These are phyloP conservation scores for Fraxinus cuspidata DNA, from an alignment of 257 asterid genomes.

Conservation along the genomic window DNA sequence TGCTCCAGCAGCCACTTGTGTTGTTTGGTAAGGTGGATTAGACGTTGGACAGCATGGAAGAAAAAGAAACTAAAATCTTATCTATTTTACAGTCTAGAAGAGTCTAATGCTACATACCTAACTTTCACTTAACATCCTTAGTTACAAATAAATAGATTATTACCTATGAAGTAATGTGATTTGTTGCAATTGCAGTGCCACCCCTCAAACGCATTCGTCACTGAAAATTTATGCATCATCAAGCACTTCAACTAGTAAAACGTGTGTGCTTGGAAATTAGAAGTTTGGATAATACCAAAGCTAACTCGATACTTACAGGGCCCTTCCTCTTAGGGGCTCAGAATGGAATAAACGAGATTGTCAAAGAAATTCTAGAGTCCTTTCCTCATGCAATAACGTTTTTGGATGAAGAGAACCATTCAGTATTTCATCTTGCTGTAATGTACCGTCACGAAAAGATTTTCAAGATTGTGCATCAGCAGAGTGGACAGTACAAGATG, in stretches of 20 bases:
- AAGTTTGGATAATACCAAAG: conserved; percentile 25
- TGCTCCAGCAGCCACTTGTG: not conserved
- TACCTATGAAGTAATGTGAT: not conserved
- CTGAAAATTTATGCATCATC: conserved; percentile 31
- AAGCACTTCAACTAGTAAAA: conserved; percentile 23
- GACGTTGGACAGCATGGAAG: not conserved
- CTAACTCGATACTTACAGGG: conserved; percentile 15
- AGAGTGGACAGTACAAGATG: conserved; percentile 23
- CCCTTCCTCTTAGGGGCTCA: conserved; percentile 29
- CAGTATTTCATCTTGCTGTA: conserved; percentile 27
- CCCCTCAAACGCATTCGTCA: conserved; percentile 29
- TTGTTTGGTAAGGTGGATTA: not conserved
- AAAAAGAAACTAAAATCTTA: not conserved
- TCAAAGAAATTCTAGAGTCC: conserved; percentile 30
- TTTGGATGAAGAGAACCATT: conserved; percentile 30
- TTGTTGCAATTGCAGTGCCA: conserved; percentile 13
- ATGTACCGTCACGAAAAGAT: conserved; percentile 32
- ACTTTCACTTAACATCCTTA: not conserved
- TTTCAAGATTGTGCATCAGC: conserved; percentile 26
- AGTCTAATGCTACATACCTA: not conserved
- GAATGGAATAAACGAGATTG: conserved; percentile 32
- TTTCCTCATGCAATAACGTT: conserved; percentile 31
- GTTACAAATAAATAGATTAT: not conserved
- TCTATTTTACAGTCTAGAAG: not conserved
- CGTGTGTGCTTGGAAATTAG: conserved; percentile 23